Evolutionary conservation across 164 flowering plant genomes (phyloP).

Genomic region (Protea cynaroides): DNA sequence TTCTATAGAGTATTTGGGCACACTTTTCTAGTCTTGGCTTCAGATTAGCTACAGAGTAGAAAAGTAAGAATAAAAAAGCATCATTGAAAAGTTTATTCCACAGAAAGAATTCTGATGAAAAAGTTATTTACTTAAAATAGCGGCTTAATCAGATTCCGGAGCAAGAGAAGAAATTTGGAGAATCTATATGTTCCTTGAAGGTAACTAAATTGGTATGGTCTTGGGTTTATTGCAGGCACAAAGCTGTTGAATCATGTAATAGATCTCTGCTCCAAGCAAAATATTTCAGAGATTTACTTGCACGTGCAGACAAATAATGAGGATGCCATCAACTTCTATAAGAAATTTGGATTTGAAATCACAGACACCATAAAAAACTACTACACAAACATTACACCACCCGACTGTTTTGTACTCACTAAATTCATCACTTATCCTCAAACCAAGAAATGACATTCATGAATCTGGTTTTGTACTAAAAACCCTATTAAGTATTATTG

Average conservation of each 20-base stretch:
- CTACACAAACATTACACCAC: slow-evolving; percentile 66
- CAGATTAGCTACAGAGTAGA: no score
- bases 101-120: no score
- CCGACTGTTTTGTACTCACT: slow-evolving; percentile 64
- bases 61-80: no score
- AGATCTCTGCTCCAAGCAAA: slow-evolving; percentile 57
- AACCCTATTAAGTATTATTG: neutral
- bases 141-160: no score
- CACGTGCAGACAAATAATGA: slow-evolving; percentile 81
- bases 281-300: slow-evolving; percentile 61
- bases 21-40: no score
- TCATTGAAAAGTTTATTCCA: no score
- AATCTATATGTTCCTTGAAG: no score
- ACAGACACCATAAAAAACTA: slow-evolving; percentile 70
- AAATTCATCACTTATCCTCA: slow-evolving; percentile 37
- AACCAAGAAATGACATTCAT: slow-evolving; percentile 33
- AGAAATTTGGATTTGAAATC: slow-evolving; percentile 71
- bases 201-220: neutral
- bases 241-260: slow-evolving; percentile 60
- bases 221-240: slow-evolving; percentile 41
- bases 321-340: slow-evolving; percentile 69
- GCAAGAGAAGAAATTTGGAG: no score
- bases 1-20: no score
- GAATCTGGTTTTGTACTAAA: neutral
- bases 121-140: no score